Evolutionary conservation across 345 rosid species (phyloP).

Genomic region (Murraya paniculata): DNA sequence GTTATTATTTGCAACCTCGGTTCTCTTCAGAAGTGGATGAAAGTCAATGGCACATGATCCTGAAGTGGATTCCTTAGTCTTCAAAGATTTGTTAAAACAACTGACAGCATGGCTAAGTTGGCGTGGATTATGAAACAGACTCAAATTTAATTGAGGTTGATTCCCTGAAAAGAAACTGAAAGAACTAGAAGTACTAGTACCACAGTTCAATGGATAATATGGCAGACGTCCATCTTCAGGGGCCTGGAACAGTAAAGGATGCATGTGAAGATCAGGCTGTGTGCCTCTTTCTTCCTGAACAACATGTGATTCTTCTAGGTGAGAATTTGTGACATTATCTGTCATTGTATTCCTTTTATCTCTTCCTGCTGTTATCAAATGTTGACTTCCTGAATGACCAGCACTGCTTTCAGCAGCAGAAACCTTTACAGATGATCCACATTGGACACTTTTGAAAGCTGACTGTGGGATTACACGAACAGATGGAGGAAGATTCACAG

Average conservation of each 20-base stretch:
- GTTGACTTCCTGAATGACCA: conserved; percentile 28
- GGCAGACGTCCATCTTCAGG: conserved; percentile 57
- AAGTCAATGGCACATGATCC: conserved; percentile 56
- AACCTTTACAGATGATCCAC: conserved; percentile 35
- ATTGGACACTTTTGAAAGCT: conserved; percentile 44
- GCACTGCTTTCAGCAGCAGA: conserved; percentile 20
- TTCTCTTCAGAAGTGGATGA: conserved; percentile 86
- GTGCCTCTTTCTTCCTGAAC: conserved; percentile 39
- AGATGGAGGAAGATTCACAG: conserved; percentile 87
- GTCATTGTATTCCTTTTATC: conserved; percentile 30
- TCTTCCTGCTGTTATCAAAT: conserved; percentile 18
- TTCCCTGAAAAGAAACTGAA: conserved; percentile 75
- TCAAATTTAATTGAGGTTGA: conserved; percentile 74
- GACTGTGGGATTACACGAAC: conserved; percentile 79
- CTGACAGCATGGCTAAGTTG: conserved; percentile 39
- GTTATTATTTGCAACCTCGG: conserved; percentile 38
- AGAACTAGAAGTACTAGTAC: conserved; percentile 41
- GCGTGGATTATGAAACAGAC: conserved; percentile 66
- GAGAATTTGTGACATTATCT: conserved; percentile 31
- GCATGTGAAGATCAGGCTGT: conserved; percentile 73
- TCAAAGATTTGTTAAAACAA: conserved; percentile 33
- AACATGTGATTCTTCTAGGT: conserved; percentile 38
- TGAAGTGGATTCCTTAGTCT: conserved; percentile 41
- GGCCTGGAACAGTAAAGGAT: conserved; percentile 79
- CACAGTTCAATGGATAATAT: conserved; percentile 46